These are phyloP conservation scores for Teratosphaeria destructans DNA, from an alignment of 2,329 filamentous ascomycete genomes.

Conservation along the genomic window DNA sequence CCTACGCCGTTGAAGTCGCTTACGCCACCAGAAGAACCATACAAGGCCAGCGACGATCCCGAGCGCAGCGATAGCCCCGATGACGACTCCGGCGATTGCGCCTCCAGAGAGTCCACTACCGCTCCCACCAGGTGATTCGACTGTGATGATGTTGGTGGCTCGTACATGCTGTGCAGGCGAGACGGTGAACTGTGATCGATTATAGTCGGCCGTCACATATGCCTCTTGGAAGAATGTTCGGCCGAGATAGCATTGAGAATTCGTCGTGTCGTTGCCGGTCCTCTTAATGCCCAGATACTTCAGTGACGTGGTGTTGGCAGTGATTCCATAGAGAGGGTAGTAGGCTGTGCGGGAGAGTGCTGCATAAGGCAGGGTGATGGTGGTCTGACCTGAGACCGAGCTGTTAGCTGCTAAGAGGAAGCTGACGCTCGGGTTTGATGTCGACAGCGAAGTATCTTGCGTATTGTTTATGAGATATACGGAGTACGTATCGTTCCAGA, in stretches of 20 bases:
- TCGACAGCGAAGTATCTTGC: conserved; percentile 22
- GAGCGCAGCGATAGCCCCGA: conserved; percentile 1
- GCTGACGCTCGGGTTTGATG: conserved; percentile 27
- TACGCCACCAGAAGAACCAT: neutral
- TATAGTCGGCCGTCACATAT: conserved; percentile 2
- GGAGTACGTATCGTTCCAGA: conserved; percentile 26
- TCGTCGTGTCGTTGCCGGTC: conserved; percentile 10
- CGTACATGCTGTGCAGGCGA: neutral
- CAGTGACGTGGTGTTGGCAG: conserved; percentile 10
- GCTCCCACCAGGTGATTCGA: neutral
- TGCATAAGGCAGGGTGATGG: conserved; percentile 19
- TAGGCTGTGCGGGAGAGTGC: conserved; percentile 19
- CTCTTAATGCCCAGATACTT: conserved; percentile 19
- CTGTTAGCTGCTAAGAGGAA: conserved; percentile 19
- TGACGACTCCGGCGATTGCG: conserved; percentile 1
- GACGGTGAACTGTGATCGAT: neutral
- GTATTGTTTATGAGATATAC: conserved; percentile 32
- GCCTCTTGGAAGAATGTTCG: conserved; percentile 22
- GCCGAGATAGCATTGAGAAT: conserved; percentile 17
- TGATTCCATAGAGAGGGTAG: conserved; percentile 10
- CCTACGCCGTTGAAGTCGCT: neutral
- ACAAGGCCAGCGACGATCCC: neutral
- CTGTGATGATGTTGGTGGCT: neutral
- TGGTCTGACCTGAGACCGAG: neutral
- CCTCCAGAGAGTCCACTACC: neutral